phyloP scores from a whole-genome alignment of 345 rosid genomes.

The Rhizophora apiculata region DNA sequence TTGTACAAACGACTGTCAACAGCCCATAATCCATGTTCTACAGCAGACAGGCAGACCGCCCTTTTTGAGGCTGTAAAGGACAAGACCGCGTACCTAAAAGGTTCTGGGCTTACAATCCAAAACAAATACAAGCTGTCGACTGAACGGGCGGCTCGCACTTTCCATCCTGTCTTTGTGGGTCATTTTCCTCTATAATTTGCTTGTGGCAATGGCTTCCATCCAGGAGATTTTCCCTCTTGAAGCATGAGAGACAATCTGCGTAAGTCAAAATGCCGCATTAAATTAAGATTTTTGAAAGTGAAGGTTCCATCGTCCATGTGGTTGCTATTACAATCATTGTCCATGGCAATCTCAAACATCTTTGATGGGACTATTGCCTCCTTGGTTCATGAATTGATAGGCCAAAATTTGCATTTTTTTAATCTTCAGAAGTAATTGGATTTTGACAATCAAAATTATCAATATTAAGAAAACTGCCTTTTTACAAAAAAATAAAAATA shows the following conservation, averaged over 20 bases:
- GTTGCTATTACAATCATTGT: slow-evolving; percentile 6
- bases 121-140: background rate
- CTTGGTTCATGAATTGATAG: background rate
- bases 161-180: slow-evolving; percentile 10
- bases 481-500: too few species aligned
- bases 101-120: background rate
- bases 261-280: slow-evolving; percentile 5
- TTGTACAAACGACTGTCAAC: too few species aligned
- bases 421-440: background rate
- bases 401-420: background rate
- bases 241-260: slow-evolving; percentile 3
- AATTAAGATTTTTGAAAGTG: background rate
- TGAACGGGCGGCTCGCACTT: slow-evolving; percentile 12
- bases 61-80: slow-evolving; percentile 1
- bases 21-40: too few species aligned
- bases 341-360: background rate
- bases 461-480: too few species aligned
- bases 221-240: background rate
- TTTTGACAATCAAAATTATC: too few species aligned
- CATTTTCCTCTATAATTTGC: background rate
- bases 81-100: slow-evolving; percentile 2
- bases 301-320: slow-evolving; percentile 15
- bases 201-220: background rate
- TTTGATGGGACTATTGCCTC: background rate
- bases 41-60: too few species aligned